Evolutionary conservation across 495 filamentous ascomycete species (phyloP), one percentile per base, ranked within the genome.

Genomic region (Pyrenopolyporus hunteri): DNA sequence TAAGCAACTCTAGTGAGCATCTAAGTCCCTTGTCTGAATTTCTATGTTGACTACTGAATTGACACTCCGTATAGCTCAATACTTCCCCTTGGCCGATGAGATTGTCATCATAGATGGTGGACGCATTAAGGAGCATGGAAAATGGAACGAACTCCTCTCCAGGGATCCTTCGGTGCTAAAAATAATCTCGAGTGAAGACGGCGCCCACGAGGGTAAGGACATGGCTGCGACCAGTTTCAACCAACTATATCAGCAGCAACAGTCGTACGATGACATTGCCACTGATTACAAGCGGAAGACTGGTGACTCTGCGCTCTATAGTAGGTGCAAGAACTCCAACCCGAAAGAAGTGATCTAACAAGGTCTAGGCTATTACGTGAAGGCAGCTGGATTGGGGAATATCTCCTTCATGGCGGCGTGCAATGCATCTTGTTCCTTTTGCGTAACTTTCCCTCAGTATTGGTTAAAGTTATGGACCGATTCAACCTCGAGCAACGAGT

Each of bases 221-320:
- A 16, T 16, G 4, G 25, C 14, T 25, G 0, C 13, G 23, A 33
- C 35, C 8, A 29, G 9, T n/a, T 22, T 29, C 6, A 28, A 40
- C 20, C 28, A 29, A 4, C 37, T 57, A 13, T 2, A 4, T 2
- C 31, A 17, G 6, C 63, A 64, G 22, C 32, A 52, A 7, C 45
- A 33, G 29, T 32, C 37, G 6, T 59, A 42, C 35, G 56, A 72
- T 4, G 63, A 70, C 6, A 47, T 33, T 13, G 48, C 52, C n/a
- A 20, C 19, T 6, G 67, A 73, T 33, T 49, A 68, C 6, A 50
- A 68, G 11, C 53, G 74, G 32, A 64, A 70, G 37, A 78, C 80
- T 1, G 84, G 84, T 4, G 84, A 88, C 54, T 57, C 80, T 0
- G 68, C 81, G 1, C 76, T 87, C 33, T 88, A 88, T 63, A 25